A percentile compares a stretch with the other conserved stretches of the same genome.
phyloP scores from a whole-genome alignment of 1,284 basidiomycete genomes.

The Cryptococcus wingfieldii region DNA sequence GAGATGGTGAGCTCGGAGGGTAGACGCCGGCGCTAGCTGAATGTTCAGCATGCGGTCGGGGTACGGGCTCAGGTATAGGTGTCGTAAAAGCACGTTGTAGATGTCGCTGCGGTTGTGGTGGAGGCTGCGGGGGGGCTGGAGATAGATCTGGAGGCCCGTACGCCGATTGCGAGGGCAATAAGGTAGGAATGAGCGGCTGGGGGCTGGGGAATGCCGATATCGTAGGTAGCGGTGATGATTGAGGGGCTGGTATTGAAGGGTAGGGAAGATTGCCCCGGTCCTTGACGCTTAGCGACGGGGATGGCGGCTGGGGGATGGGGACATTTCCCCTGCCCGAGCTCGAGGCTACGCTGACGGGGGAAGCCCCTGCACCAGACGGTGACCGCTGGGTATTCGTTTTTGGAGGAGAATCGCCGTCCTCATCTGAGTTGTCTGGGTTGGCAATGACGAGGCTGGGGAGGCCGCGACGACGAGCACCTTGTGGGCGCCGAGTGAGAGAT shows the following conservation, averaged over 20 bases:
- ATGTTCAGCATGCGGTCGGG: slow-evolving; percentile 15
- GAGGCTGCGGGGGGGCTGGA: slow-evolving; percentile 35
- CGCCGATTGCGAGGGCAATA: background rate
- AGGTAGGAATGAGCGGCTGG: slow-evolving; percentile 10
- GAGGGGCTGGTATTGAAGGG: slow-evolving; percentile 29
- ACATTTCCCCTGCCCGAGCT: slow-evolving; percentile 10
- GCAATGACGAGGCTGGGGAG: slow-evolving; percentile 34
- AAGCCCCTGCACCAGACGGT: slow-evolving; percentile 7
- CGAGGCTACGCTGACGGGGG: slow-evolving; percentile 11
- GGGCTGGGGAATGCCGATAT: slow-evolving; percentile 18
- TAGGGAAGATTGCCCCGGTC: slow-evolving; percentile 10
- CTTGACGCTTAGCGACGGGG: slow-evolving; percentile 7
- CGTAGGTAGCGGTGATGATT: slow-evolving; percentile 25
- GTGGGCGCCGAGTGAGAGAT: slow-evolving; percentile 21
- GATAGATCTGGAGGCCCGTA: slow-evolving; percentile 12
- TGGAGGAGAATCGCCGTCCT: slow-evolving; percentile 18
- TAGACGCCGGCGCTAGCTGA: slow-evolving; percentile 13
- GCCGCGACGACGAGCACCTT: slow-evolving; percentile 32
- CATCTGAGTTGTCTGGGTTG: slow-evolving; percentile 45
- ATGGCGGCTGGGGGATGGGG: slow-evolving; percentile 3
- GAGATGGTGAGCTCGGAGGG: slow-evolving; percentile 23
- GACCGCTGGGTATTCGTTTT: slow-evolving; percentile 8
- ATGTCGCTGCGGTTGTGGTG: slow-evolving; percentile 44
- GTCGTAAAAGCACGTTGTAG: slow-evolving; percentile 36
- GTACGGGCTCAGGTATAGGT: slow-evolving; percentile 14